A percentile compares a stretch with the other conserved stretches of the same genome.
Evolutionary conservation across 305 asterid genomes (phyloP).

Genomic region (Solanum hybrid): DNA sequence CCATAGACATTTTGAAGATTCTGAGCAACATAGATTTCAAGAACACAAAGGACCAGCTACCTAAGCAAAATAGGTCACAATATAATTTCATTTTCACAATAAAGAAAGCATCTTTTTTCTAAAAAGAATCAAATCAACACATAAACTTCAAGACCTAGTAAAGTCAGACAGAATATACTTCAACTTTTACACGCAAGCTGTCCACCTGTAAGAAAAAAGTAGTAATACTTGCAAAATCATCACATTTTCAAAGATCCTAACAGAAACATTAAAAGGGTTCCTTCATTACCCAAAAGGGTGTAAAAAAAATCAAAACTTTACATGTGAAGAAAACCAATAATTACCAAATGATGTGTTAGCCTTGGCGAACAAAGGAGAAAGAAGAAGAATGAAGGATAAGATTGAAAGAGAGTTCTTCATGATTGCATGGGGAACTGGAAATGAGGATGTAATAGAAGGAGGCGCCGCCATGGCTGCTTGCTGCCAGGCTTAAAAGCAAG

Average conservation of each 20-base stretch:
- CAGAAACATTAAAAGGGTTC: background rate
- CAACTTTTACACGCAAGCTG: background rate
- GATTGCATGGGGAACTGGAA: background rate
- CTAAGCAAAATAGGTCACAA: background rate
- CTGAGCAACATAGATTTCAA: background rate
- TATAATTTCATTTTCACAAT: background rate
- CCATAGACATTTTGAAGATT: background rate
- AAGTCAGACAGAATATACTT: background rate
- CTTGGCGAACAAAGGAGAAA: conserved; percentile 9
- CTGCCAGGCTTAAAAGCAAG: background rate
- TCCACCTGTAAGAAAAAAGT: background rate
- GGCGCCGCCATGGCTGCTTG: conserved; percentile 5
- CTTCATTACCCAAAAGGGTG: background rate
- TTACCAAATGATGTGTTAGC: conserved; percentile 24
- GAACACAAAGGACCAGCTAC: background rate
- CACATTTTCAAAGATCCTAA: background rate
- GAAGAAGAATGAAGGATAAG: conserved; percentile 11
- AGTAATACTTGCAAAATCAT: background rate
- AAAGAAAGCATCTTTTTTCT: background rate
- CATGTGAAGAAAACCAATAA: background rate
- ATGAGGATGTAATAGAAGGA: background rate
- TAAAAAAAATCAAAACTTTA: background rate
- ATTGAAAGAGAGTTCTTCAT: background rate
- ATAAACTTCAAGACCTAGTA: background rate
- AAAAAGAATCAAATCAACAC: background rate